A percentile compares a stretch with the other conserved stretches of the same genome.
Conservation (phyloP, 257 asterid genomes). For the Solanum pimpinellifolium region DNA sequence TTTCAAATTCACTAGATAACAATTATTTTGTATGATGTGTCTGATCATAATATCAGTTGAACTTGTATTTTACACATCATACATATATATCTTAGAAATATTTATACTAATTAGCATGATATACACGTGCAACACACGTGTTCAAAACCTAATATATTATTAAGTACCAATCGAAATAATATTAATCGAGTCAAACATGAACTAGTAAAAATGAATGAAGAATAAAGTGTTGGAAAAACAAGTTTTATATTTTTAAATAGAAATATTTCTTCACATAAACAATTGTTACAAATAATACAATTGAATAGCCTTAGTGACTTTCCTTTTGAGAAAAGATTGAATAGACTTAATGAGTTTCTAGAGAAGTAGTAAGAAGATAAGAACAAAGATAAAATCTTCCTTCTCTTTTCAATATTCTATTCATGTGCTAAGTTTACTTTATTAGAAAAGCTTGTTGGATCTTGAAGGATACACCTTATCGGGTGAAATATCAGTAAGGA, state of each 20-base stretch:
- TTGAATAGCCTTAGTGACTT: neutral
- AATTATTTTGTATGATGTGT: no score
- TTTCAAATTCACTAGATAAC: no score
- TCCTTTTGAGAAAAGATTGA: neutral
- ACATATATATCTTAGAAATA: no score
- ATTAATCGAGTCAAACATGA: neutral
- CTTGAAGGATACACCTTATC: neutral
- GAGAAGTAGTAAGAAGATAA: no score
- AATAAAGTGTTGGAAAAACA: neutral
- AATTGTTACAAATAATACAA: no score
- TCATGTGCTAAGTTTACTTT: neutral
- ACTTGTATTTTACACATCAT: no score
- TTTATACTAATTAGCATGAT: no score
- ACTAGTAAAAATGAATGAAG: no score
- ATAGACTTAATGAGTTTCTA: neutral
- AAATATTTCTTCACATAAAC: neutral
- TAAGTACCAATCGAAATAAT: neutral
- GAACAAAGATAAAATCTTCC: neutral
- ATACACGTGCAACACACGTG: no score
- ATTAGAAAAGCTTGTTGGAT: neutral
- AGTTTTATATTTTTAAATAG: neutral
- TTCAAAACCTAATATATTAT: no score
- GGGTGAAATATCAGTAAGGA: neutral
- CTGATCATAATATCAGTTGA: no score
- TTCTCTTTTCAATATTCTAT: neutral